Evolutionary conservation across 2,329 filamentous ascomycete genomes (phyloP), one percentile per base, ranked within the genome.

Genomic region (Cladobotryum mycophilum): DNA sequence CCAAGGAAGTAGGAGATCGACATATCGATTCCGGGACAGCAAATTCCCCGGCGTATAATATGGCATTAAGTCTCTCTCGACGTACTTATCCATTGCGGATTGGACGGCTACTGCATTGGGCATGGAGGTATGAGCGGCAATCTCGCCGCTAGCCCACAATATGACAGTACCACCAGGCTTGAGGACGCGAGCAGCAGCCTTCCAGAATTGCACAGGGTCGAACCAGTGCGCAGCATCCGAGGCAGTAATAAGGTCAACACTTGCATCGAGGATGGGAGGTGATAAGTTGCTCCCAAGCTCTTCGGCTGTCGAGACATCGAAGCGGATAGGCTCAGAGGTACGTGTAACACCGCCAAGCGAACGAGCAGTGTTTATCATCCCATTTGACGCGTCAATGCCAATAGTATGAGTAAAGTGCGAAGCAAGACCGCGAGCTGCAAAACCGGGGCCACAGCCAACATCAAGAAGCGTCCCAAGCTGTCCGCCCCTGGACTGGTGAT

Each of bases 221-320:
- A 82, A 81, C 79, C 79, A 82, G 60, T 82, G 80, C 0, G 76
- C 76, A 0, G 76, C 72, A 3, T 69, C 76, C 0, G 74, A 74
- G 65, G 72, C 71, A 0, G 70, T 74, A 54, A 80, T 66, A n/a
- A 80, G 61, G 57, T 80, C 77, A 8, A 80, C 70, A 47, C 62
- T 70, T 9, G 51, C 58, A 20, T 67, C 66, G 2, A 53, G 54
- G 3, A 74, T 52, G 1, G 59, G 58, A 25, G 40, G 54, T 53
- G 40, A 65, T 13, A 69, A 53, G 2, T 62, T 49, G 2, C 55
- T 48, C 15, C 67, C 69, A 2, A 79, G 65, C 0, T 68, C 63
- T 54, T 80, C 76, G 2, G 76, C 76, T 0, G 63, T 59, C 1
- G 68, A 70, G 11, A 74, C 61, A 0, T 67, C 65, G 53, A 73